Evolutionary conservation across 2,329 filamentous ascomycete genomes (phyloP), one percentile per base, ranked within the genome.

Genomic region (Phoma sp.): DNA sequence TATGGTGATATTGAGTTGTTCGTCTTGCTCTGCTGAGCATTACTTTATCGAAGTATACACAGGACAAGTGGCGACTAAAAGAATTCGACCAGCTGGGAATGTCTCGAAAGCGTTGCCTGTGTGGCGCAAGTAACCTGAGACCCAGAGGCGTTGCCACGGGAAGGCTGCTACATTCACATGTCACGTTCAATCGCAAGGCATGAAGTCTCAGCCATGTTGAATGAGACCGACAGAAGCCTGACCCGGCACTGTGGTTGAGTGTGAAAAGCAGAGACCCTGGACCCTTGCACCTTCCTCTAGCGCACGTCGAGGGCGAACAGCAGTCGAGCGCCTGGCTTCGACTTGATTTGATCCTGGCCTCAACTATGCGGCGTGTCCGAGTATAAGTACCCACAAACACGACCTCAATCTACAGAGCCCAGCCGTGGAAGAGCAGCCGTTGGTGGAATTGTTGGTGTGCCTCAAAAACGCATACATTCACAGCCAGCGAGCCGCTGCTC

Each of bases 41-140:
- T 29, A 9, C 67, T 66, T 10, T 52, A 49, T 37, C 47, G 57
- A 35, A 71, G 70, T 49, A 14, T 52, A 25, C 67, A 66, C 36
- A 58, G 54, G 14, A 62, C 65, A 11, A 45, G 35, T 24, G 65
- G 68, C 5, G 60, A 70, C 44, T 42, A 54, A 11, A 68, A 58
- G 38, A 47, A 60, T 11, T 14, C 57, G 13, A 24, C 23, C 35
- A 45, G 32, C 10, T 52, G 40, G 41, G 2, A 24, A 32, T 22
- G 39, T 42, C 8, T 11, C 18, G 25, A 11, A 10, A 10, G 13
- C 22, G 39, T 38, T n/a, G 27, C 27, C 9, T 29, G 27, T 29
- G 32, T 41, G 37, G n/a, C 49, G 42, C n/a, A 13, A 9, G 30
- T 23, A 5, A 38, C 3, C 7, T 29, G 29, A 38, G n/a, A 2